A percentile compares a stretch with the other conserved stretches of the same genome.
phyloP scores from a whole-genome alignment of 106 monocot species.

The Iris macrosiphon region DNA sequence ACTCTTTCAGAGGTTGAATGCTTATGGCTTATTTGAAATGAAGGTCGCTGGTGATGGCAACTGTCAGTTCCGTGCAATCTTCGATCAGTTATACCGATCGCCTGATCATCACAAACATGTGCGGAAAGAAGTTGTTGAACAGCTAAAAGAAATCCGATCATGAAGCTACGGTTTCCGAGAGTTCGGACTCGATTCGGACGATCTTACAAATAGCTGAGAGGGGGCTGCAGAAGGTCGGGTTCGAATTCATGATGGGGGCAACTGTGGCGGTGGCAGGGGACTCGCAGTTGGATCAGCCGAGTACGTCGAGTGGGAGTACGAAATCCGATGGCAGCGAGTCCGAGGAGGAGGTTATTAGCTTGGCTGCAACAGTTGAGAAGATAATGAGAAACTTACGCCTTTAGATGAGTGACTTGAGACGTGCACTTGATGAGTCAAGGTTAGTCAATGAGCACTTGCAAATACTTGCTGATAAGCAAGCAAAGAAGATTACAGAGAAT shows the following conservation, averaged over 20 bases:
- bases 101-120: conserved; percentile 72
- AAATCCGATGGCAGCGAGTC: conserved; percentile 23
- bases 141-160: conserved; percentile 14
- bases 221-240: conserved; percentile 64
- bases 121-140: conserved; percentile 74
- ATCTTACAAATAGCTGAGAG: conserved; percentile 67
- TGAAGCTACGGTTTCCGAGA: too few species aligned
- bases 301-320: conserved; percentile 6
- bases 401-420: too few species aligned
- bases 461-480: too few species aligned
- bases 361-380: too few species aligned
- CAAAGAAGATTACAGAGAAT: too few species aligned
- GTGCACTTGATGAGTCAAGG: too few species aligned
- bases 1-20: conserved; percentile 70
- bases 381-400: too few species aligned
- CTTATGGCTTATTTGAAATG: too few species aligned
- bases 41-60: too few species aligned
- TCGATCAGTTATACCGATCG: conserved; percentile 74
- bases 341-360: conserved; percentile 31
- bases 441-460: too few species aligned
- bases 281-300: conserved; percentile 7
- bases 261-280: conserved; percentile 23
- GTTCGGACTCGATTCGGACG: too few species aligned
- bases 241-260: conserved; percentile 50
- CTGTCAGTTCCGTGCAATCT: conserved; percentile 86